Conservation (phyloP, 768 basidiomycete species). For the Amylocystis lapponica region DNA sequence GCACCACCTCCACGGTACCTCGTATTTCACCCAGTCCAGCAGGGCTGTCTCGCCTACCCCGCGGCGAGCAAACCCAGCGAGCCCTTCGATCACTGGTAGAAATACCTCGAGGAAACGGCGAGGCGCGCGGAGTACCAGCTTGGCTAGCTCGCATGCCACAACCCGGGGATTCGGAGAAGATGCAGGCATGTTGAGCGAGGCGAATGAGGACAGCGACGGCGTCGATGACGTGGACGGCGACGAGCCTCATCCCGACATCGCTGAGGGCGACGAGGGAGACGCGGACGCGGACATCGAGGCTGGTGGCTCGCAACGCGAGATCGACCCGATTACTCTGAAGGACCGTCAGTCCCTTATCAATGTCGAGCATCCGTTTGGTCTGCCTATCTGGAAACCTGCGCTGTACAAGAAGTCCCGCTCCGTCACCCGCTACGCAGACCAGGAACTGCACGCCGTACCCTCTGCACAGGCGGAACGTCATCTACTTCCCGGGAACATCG, state of each 20-base stretch:
- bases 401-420: conserved; percentile 97
- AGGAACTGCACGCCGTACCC: conserved; percentile 87
- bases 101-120: conserved; percentile 42
- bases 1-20: conserved; percentile 66
- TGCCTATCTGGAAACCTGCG: conserved; percentile 99
- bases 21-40: conserved; percentile 46
- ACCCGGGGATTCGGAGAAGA: conserved; percentile 43
- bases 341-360: conserved; percentile 98
- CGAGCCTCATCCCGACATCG: conserved; percentile 24
- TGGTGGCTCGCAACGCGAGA: conserved; percentile 41
- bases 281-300: conserved; percentile 36
- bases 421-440: conserved; percentile 93
- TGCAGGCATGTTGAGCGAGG: conserved; percentile 41
- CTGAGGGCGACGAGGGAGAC: conserved; percentile 29
- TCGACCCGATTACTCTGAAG: conserved; percentile 87
- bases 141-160: conserved; percentile 50
- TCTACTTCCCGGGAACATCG: conserved; percentile 87
- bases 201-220: conserved; percentile 40
- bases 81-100: conserved; percentile 38
- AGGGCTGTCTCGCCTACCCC: conserved; percentile 41
- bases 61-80: conserved; percentile 35
- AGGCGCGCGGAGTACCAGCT: conserved; percentile 51
- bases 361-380: conserved; percentile 97
- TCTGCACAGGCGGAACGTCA: conserved; percentile 92
- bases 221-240: conserved; percentile 15